phyloP scores from a whole-genome alignment of 345 rosid genomes.

The Eucalyptus cloeziana region DNA sequence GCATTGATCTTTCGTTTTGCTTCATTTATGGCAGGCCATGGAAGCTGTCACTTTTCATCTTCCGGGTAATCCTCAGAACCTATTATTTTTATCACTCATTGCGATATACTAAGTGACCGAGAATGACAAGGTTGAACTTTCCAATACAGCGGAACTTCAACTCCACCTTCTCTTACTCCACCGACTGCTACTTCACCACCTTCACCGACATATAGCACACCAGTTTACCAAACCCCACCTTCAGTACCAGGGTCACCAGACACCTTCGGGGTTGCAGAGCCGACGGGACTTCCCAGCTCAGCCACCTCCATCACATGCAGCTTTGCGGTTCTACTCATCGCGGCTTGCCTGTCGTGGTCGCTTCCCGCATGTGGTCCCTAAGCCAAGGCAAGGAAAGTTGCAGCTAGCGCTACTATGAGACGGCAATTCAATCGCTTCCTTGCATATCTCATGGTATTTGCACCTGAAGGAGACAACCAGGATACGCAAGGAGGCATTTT shows the following conservation, averaged over 20 bases:
- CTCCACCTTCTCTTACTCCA: slow-evolving; percentile 13
- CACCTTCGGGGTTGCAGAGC: slow-evolving; percentile 60
- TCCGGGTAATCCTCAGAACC: slow-evolving; percentile 10
- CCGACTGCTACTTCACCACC: neutral
- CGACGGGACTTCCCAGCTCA: slow-evolving; percentile 74
- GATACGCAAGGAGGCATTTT: neutral
- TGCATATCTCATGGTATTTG: neutral
- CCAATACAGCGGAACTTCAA: slow-evolving; percentile 38
- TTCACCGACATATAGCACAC: slow-evolving; percentile 10
- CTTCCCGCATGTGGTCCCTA: neutral
- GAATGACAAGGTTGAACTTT: neutral
- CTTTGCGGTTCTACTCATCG: slow-evolving; percentile 24
- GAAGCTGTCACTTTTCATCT: slow-evolving; percentile 54
- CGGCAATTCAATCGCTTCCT: slow-evolving; percentile 10
- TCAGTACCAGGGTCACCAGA: slow-evolving; percentile 36
- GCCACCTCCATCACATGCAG: slow-evolving; percentile 33
- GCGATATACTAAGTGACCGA: neutral
- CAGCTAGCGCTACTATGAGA: slow-evolving; percentile 4
- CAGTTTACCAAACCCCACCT: slow-evolving; percentile 9
- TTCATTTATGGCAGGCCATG: slow-evolving; percentile 42
- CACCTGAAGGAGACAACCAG: neutral
- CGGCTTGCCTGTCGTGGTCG: slow-evolving; percentile 10
- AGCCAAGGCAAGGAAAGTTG: neutral
- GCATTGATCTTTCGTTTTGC: neutral
- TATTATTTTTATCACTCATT: neutral